These are phyloP conservation scores for Amanita fuliginea DNA, from an alignment of 768 basidiomycete species.

Conservation along the genomic window DNA sequence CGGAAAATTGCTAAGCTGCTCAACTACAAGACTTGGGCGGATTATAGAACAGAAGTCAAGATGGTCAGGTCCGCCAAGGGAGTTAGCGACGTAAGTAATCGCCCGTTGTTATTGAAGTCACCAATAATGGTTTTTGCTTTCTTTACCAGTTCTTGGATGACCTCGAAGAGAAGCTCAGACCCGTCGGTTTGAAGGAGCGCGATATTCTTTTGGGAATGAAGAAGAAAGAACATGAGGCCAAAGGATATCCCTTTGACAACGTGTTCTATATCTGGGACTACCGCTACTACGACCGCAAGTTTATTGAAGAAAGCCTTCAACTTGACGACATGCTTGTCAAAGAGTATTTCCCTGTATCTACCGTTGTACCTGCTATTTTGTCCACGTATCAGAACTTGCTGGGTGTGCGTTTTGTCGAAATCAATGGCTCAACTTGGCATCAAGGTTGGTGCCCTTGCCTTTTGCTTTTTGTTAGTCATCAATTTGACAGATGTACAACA, in stretches of 20 bases:
- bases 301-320: slow-evolving; percentile 51
- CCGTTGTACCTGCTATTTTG: slow-evolving; percentile 75
- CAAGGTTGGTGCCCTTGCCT: slow-evolving; percentile 35
- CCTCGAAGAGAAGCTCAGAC: slow-evolving; percentile 60
- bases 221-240: slow-evolving; percentile 55
- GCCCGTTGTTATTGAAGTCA: background rate
- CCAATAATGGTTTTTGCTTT: background rate
- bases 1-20: slow-evolving; percentile 58
- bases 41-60: slow-evolving; percentile 75
- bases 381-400: slow-evolving; percentile 78
- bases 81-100: slow-evolving; percentile 37
- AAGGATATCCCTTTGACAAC: slow-evolving; percentile 53
- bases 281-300: slow-evolving; percentile 60
- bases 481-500: slow-evolving; percentile 57
- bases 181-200: slow-evolving; percentile 60
- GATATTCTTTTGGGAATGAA: slow-evolving; percentile 62
- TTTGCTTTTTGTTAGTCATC: background rate
- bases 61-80: slow-evolving; percentile 69
- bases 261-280: slow-evolving; percentile 83
- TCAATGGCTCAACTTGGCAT: slow-evolving; percentile 67
- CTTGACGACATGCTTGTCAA: slow-evolving; percentile 75
- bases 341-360: slow-evolving; percentile 81
- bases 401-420: slow-evolving; percentile 60
- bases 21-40: slow-evolving; percentile 74
- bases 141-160: slow-evolving; percentile 59